Conservation (phyloP, 805 yeast genomes). For the Saccharomycopsis fibuligera region DNA sequence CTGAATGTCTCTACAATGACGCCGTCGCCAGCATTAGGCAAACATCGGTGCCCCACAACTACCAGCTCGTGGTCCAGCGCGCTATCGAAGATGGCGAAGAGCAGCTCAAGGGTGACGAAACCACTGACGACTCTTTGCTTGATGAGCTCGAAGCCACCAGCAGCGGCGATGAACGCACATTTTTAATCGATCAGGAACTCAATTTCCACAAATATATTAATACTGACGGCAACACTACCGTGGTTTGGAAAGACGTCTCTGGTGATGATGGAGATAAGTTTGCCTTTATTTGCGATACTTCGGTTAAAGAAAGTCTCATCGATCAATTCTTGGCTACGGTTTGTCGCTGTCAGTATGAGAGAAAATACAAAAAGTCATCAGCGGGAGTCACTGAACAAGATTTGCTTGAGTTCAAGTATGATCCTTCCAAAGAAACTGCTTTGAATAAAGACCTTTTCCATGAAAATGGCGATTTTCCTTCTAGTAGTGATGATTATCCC, state of each 20-base stretch:
- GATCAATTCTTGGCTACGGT: conserved; percentile 58
- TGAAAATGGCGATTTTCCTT: background rate
- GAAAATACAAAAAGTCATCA: conserved; percentile 56
- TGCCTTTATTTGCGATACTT: conserved; percentile 68
- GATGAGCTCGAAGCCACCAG: conserved; percentile 23
- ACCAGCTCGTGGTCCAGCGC: conserved; percentile 64
- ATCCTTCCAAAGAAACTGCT: conserved; percentile 24
- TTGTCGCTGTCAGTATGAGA: conserved; percentile 67
- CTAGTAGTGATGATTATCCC: background rate
- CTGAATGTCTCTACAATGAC: conserved; percentile 77
- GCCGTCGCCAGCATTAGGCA: conserved; percentile 68
- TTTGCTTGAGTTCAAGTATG: conserved; percentile 51
- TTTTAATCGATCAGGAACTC: conserved; percentile 56
- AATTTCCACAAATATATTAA: conserved; percentile 47
- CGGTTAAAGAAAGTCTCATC: conserved; percentile 44
- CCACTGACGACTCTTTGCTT: conserved; percentile 23
- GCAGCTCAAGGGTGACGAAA: conserved; percentile 42
- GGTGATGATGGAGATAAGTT: conserved; percentile 86
- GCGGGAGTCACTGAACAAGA: conserved; percentile 39
- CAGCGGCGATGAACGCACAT: conserved; percentile 62
- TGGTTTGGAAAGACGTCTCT: conserved; percentile 74
- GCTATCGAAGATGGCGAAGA: conserved; percentile 66
- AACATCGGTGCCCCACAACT: conserved; percentile 57
- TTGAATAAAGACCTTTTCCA: conserved; percentile 22
- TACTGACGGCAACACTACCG: conserved; percentile 47